These are phyloP conservation scores for Scutellaria barbata DNA, from an alignment of 257 asterid species.

Conservation along the genomic window DNA sequence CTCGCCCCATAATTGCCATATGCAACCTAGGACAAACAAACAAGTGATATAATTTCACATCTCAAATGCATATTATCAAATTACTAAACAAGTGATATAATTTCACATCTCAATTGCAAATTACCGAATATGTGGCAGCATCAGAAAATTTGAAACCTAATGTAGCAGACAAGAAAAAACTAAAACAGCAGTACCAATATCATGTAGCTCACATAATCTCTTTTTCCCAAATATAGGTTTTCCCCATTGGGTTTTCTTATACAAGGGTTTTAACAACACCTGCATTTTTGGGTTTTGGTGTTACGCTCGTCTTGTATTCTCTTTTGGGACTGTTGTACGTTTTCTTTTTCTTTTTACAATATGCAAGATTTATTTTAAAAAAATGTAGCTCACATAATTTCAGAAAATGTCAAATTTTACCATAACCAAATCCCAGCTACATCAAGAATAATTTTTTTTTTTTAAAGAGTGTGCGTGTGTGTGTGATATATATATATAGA, in stretches of 20 bases:
- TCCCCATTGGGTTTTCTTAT: too few relatives aligned
- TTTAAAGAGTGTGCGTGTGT: too few relatives aligned
- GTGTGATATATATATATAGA: neutral
- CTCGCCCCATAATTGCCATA: constrained; percentile 71
- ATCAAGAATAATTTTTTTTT: neutral
- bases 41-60: neutral
- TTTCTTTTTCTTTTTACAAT: too few relatives aligned
- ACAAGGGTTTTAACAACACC: too few relatives aligned
- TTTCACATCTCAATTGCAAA: constrained; percentile 3
- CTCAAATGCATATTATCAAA: constrained; percentile 13
- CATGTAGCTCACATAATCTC: neutral
- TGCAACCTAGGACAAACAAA: constrained; percentile 56
- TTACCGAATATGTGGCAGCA: neutral
- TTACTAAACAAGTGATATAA: neutral
- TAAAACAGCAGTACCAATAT: neutral
- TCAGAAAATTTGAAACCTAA: neutral
- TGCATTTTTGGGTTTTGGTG: too few relatives aligned
- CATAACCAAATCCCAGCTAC: neutral
- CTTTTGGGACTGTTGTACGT: too few relatives aligned
- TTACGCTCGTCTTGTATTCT: too few relatives aligned
- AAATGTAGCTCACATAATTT: neutral
- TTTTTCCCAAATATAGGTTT: too few relatives aligned
- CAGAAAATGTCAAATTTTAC: neutral
- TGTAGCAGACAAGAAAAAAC: neutral
- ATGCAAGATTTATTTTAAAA: too few relatives aligned